Evolutionary conservation across 345 rosid species (phyloP).

Genomic region (Citrus medica): DNA sequence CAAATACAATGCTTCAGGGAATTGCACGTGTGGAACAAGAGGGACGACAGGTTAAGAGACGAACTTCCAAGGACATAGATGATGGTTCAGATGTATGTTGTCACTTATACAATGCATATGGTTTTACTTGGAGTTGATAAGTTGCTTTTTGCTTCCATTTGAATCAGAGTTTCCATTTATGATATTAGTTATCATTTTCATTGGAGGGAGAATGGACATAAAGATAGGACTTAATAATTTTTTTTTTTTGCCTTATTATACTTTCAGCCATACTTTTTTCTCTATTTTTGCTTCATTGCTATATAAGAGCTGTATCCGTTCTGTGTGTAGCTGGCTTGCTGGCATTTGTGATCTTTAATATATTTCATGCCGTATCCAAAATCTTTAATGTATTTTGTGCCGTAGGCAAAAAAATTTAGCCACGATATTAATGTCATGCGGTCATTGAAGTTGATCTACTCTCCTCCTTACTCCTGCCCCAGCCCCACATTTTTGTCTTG

Average conservation of each 20-base stretch:
- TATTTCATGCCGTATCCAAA: background rate
- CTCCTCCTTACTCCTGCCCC: background rate
- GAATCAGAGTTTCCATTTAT: background rate
- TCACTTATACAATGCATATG: background rate
- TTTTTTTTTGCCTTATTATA: background rate
- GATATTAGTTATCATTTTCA: background rate
- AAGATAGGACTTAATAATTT: background rate
- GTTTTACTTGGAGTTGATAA: slow-evolving; percentile 1
- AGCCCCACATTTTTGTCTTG: background rate
- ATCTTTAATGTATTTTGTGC: background rate
- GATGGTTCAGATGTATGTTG: slow-evolving; percentile 77
- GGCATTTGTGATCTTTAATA: background rate
- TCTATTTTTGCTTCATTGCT: slow-evolving; percentile 5
- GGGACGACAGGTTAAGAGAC: slow-evolving; percentile 57
- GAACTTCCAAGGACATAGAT: slow-evolving; percentile 49
- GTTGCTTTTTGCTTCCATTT: background rate
- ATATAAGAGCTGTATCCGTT: background rate
- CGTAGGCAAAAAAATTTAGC: background rate
- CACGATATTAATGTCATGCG: background rate
- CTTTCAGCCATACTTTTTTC: background rate
- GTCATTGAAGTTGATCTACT: background rate
- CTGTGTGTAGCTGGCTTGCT: background rate
- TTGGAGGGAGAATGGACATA: background rate
- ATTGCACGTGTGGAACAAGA: slow-evolving; percentile 36
- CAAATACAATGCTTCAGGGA: slow-evolving; percentile 44